A percentile compares a stretch with the other conserved stretches of the same genome.
Evolutionary conservation across 805 yeast species (phyloP).

Genomic region (Spathaspora sp.): DNA sequence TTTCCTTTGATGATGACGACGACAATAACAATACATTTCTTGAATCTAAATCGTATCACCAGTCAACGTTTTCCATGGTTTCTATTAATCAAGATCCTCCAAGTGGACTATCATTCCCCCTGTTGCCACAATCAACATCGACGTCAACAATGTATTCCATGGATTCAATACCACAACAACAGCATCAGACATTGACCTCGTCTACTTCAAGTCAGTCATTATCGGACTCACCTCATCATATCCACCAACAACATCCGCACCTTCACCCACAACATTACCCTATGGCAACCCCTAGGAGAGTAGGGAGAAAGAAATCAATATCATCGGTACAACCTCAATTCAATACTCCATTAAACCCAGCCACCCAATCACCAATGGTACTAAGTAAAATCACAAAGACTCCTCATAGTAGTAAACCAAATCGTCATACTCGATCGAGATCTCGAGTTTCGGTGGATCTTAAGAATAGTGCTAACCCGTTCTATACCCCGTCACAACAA

Average conservation of each 20-base stretch:
- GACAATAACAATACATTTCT: constrained; percentile 1
- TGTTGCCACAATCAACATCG: constrained; percentile 15
- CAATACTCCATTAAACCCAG: constrained; percentile 28
- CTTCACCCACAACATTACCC: constrained; percentile 4
- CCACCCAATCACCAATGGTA: constrained; percentile 18
- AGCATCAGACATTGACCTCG: constrained; percentile 16
- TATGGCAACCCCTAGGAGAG: constrained; percentile 32
- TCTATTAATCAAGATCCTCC: constrained; percentile 20
- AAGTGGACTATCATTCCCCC: constrained; percentile 1
- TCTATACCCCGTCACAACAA: constrained; percentile 22
- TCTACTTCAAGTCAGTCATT: constrained; percentile 34
- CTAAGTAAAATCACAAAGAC: constrained; percentile 31
- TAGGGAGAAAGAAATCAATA: constrained; percentile 30
- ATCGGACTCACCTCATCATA: constrained; percentile 23
- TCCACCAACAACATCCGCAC: constrained; percentile 6
- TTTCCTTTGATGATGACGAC: constrained; percentile 15
- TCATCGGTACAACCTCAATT: constrained; percentile 16
- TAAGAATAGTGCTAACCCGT: constrained; percentile 21
- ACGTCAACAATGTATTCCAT: constrained; percentile 26
- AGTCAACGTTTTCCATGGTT: constrained; percentile 18
- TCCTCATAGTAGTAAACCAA: constrained; percentile 23
- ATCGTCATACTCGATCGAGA: constrained; percentile 38
- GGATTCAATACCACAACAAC: constrained; percentile 31
- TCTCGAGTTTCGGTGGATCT: constrained; percentile 37
- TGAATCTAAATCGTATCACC: constrained; percentile 9